These are phyloP conservation scores for Cladosporium sp. DNA, from an alignment of 2,329 filamentous ascomycete species.

Conservation along the genomic window DNA sequence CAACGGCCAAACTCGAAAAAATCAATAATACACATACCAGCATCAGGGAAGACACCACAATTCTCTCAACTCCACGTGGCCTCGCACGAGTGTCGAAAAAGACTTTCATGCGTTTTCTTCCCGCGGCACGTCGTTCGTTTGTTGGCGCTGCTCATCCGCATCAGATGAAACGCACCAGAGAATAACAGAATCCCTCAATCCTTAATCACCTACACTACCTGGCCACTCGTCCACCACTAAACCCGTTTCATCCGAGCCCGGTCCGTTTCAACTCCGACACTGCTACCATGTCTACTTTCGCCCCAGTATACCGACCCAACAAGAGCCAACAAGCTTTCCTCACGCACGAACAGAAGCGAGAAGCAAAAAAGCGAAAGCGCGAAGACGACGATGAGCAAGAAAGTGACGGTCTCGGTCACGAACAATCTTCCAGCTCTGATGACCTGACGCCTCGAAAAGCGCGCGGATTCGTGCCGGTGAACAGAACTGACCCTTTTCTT, in stretches of 20 bases:
- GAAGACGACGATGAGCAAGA: slow-evolving; percentile 3
- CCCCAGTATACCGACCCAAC: slow-evolving; percentile 25
- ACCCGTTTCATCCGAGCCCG: neutral
- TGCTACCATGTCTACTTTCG: slow-evolving; percentile 28
- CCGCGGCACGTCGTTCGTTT: neutral
- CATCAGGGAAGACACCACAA: too few species aligned
- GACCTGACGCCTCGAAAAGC: slow-evolving; percentile 6
- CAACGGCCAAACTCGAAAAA: too few species aligned
- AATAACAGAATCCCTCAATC: slow-evolving; percentile 1
- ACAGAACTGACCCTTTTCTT: slow-evolving; percentile 31
- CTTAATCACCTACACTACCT: slow-evolving; percentile 4
- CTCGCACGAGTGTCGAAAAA: neutral
- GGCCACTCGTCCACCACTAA: neutral
- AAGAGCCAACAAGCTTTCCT: slow-evolving; percentile 22
- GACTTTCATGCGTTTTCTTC: neutral
- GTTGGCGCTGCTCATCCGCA: neutral
- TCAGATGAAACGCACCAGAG: slow-evolving; percentile 7
- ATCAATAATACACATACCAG: too few species aligned
- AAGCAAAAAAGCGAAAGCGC: slow-evolving; percentile 25
- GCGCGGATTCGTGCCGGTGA: slow-evolving; percentile 19
- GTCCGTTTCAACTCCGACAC: neutral
- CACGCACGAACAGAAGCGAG: slow-evolving; percentile 23
- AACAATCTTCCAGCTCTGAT: slow-evolving; percentile 6
- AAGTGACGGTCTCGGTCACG: neutral
- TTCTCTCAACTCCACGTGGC: too few species aligned